Conservation (phyloP, 805 yeast species). For the Isabelozyma pseudorhagii region DNA sequence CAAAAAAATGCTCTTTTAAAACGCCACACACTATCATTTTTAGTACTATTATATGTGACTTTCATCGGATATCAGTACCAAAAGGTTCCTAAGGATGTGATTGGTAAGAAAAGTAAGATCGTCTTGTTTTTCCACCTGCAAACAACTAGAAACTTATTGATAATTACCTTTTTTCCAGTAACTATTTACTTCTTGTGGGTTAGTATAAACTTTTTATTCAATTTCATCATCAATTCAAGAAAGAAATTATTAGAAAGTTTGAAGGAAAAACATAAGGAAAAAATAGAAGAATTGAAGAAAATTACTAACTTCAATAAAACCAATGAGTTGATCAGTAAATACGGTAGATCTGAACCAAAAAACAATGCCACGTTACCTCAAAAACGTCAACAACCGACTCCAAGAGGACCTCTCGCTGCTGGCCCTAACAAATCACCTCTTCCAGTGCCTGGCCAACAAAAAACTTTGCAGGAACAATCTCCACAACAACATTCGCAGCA, state of each 20-base stretch:
- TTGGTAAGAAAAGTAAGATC: constrained; percentile 12
- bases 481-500: background rate
- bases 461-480: background rate
- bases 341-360: constrained; percentile 13
- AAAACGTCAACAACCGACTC: background rate
- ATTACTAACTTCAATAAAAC: constrained; percentile 76
- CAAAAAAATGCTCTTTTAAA: constrained; percentile 11
- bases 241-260: constrained; percentile 22
- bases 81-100: constrained; percentile 10
- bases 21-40: constrained; percentile 12
- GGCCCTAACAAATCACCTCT: too few relatives aligned
- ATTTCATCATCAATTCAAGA: constrained; percentile 18
- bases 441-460: background rate
- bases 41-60: constrained; percentile 18
- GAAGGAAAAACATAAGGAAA: constrained; percentile 45
- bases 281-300: constrained; percentile 65
- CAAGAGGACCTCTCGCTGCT: background rate
- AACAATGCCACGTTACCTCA: background rate
- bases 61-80: constrained; percentile 19
- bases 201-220: constrained; percentile 13
- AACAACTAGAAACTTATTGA: constrained; percentile 12
- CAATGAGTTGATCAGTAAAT: constrained; percentile 67
- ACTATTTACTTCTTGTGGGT: constrained; percentile 12
- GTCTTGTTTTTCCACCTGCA: constrained; percentile 24
- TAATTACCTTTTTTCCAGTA: constrained; percentile 22